These are phyloP conservation scores for Sporothrix brunneoviolacea DNA, from an alignment of 2,329 filamentous ascomycete species.

Conservation along the genomic window DNA sequence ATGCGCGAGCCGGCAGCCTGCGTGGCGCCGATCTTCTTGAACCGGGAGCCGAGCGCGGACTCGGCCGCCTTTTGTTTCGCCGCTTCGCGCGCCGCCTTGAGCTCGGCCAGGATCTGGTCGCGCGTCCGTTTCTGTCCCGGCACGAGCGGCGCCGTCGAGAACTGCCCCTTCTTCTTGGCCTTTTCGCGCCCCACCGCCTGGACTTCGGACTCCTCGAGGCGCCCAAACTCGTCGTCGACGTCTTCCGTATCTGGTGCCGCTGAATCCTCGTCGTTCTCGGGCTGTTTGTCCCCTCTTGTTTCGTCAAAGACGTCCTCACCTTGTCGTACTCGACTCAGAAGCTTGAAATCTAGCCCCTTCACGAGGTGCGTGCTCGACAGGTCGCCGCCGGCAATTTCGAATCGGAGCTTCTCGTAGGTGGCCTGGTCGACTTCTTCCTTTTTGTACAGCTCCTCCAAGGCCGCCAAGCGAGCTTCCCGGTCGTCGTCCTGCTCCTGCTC, in stretches of 20 bases:
- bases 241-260: slow-evolving; percentile 21
- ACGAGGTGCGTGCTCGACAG: slow-evolving; percentile 76
- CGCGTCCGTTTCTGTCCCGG: slow-evolving; percentile 56
- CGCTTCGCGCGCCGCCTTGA: slow-evolving; percentile 56
- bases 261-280: slow-evolving; percentile 22
- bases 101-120: slow-evolving; percentile 60
- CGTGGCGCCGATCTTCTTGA: slow-evolving; percentile 57
- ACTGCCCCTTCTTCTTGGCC: slow-evolving; percentile 53
- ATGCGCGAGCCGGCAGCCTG: slow-evolving; percentile 50
- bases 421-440: slow-evolving; percentile 74
- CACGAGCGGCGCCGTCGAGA: slow-evolving; percentile 46
- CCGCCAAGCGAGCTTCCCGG: slow-evolving; percentile 60
- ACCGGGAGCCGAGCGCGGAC: slow-evolving; percentile 49
- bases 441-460: slow-evolving; percentile 75
- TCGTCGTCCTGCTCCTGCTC: slow-evolving; percentile 44
- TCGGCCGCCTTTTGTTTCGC: slow-evolving; percentile 48
- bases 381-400: slow-evolving; percentile 77
- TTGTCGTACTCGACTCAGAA: slow-evolving; percentile 61
- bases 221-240: slow-evolving; percentile 61
- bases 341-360: slow-evolving; percentile 82
- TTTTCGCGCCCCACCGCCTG: slow-evolving; percentile 46
- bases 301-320: slow-evolving; percentile 60
- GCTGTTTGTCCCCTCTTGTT: slow-evolving; percentile 38
- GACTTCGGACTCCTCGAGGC: slow-evolving; percentile 49
- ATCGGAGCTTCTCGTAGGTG: slow-evolving; percentile 68